Evolutionary conservation across 106 monocot species (phyloP), one percentile per base, ranked within the genome.

Genomic region (Dioscorea alata): DNA sequence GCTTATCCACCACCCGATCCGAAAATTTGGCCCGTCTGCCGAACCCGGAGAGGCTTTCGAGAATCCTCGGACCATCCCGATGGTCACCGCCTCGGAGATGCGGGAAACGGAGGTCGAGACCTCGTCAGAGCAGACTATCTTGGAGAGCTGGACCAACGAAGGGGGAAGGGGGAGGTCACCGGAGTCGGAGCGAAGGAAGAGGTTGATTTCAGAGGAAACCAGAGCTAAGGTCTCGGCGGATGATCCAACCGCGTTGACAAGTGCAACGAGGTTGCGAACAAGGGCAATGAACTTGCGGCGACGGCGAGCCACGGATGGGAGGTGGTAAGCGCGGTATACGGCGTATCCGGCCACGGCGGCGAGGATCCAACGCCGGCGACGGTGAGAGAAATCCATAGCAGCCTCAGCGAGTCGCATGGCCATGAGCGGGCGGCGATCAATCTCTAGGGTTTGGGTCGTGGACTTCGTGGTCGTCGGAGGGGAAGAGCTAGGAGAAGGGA

Each of bases 101-200:
- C 66, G 69, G n/a, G 85, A 78, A 21, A 90, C 50, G 18, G 85
- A 73, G 57, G n/a, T 61, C 54, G 74, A 63, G 58, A 88, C 61
- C 66, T 94, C 90, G 0, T 74, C 72, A 15, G 94, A 90, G 14
- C 50, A 21, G 12, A 79, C 76, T 23, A 95, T 58, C 79, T 86
- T 95, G 49, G 82, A 66, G 48, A 88, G 16, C 58, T 95, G 91
- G 42, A 42, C 42, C 42, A 42, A 42, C 69, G 31, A 76, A 32
- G 91, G 64, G 63, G 73, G 79, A 49, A 12, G 16, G 54, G 94
- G 91, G 34, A 95, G 67, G 56, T 85, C 84, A 73, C 86, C 80
- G 42, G 85, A 74, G 9, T 86, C 86, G 58, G 91, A 85, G 31
- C 74, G 79, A 33, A 95, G 79, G 76, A 95, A 95, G 4, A 54